Evolutionary conservation across 1,139 yeast genomes (phyloP).

Genomic region (Yamadazyma diospyri): DNA sequence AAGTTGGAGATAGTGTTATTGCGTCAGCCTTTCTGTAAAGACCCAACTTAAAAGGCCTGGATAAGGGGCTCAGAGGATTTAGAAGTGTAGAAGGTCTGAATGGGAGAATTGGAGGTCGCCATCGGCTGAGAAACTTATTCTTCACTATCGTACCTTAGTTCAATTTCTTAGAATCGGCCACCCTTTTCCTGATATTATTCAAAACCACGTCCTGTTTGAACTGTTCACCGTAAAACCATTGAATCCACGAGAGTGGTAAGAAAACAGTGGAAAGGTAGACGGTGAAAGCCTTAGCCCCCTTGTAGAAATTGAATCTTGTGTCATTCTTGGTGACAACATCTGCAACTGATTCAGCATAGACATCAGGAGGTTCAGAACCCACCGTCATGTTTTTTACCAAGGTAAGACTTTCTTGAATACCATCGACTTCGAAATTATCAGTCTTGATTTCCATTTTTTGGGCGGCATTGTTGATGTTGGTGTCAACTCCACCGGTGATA

Average conservation of each 20-base stretch:
- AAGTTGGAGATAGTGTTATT: no score
- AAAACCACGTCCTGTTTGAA: constrained; percentile 30
- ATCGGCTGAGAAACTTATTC: no score
- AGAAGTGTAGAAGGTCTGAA: background rate
- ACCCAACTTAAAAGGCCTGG: background rate
- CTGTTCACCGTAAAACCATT: constrained; percentile 21
- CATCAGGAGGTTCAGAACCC: constrained; percentile 20
- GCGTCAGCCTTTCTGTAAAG: no score
- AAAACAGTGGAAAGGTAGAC: constrained; percentile 22
- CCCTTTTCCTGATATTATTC: constrained; percentile 9
- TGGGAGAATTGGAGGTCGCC: no score
- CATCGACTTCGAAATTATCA: constrained; percentile 27
- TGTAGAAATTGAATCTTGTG: constrained; percentile 30
- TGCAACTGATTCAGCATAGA: constrained; percentile 31
- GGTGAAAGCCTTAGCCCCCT: constrained; percentile 21
- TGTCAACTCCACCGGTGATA: constrained; percentile 40
- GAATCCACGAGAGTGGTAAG: constrained; percentile 30
- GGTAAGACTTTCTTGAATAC: constrained; percentile 23
- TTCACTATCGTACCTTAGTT: no score
- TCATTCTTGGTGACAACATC: constrained; percentile 18
- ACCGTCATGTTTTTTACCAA: constrained; percentile 25
- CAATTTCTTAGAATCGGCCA: background rate
- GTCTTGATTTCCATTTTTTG: background rate
- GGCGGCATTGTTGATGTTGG: constrained; percentile 22
- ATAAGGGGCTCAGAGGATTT: background rate